phyloP scores from a whole-genome alignment of 768 basidiomycete genomes.

The Auriscalpium vulgare region DNA sequence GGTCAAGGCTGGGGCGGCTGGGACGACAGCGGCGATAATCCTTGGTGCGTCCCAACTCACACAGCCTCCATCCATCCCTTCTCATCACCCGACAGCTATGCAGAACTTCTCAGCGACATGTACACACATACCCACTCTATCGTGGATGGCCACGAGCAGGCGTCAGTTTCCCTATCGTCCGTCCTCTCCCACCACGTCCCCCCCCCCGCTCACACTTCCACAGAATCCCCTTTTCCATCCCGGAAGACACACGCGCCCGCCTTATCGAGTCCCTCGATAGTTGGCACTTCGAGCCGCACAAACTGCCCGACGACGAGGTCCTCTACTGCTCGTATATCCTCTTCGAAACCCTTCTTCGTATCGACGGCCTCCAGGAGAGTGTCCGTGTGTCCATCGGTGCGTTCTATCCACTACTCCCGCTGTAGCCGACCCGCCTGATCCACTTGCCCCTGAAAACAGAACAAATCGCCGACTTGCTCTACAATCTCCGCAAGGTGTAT shows the following conservation, averaged over 20 bases:
- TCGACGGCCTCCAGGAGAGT: conserved; percentile 62
- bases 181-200: neutral
- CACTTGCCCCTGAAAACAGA: conserved; percentile 32
- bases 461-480: conserved; percentile 70
- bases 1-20: conserved; percentile 69
- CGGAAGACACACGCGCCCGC: conserved; percentile 41
- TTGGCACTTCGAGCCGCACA: conserved; percentile 91
- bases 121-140: conserved; percentile 69
- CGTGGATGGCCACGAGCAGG: conserved; percentile 44
- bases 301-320: conserved; percentile 74
- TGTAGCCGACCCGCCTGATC: no score
- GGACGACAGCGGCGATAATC: conserved; percentile 40
- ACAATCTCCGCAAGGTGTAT: conserved; percentile 87
- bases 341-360: conserved; percentile 78
- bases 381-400: conserved; percentile 51
- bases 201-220: neutral
- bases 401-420: conserved; percentile 21
- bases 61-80: neutral
- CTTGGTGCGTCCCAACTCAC: conserved; percentile 34
- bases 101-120: conserved; percentile 81
- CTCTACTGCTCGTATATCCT: conserved; percentile 75
- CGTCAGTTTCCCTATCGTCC: conserved; percentile 27
- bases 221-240: conserved; percentile 24
- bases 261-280: conserved; percentile 63
- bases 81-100: conserved; percentile 37